These are phyloP conservation scores for Russula sp. DNA, from an alignment of 768 basidiomycete species.

Conservation along the genomic window DNA sequence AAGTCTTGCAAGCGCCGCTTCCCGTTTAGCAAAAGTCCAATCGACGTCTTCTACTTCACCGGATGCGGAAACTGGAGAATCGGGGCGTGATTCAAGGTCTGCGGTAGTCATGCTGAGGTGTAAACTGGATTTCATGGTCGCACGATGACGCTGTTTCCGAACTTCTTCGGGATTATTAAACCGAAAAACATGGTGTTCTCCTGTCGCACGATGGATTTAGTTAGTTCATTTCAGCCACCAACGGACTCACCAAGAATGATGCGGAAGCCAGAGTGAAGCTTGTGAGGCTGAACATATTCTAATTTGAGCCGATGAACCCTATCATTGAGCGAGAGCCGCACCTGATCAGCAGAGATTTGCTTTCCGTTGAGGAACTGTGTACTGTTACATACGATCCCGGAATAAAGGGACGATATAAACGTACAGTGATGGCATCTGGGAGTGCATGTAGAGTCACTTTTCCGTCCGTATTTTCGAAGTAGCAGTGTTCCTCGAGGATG, in stretches of 20 bases:
- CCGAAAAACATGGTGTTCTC: constrained; percentile 96
- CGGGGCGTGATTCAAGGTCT: constrained; percentile 77
- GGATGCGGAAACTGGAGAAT: constrained; percentile 68
- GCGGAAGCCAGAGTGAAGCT: constrained; percentile 90
- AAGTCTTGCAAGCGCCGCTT: constrained; percentile 84
- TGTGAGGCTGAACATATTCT: constrained; percentile 52
- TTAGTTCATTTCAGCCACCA: background rate
- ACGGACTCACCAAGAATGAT: constrained; percentile 80
- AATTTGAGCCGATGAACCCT: constrained; percentile 7
- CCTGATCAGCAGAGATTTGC: constrained; percentile 73
- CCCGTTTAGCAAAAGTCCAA: constrained; percentile 96
- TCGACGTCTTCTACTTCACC: constrained; percentile 75
- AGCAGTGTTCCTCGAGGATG: constrained; percentile 90
- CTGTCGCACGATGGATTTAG: constrained; percentile 39
- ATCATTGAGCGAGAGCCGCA: constrained; percentile 38
- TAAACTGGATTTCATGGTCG: constrained; percentile 66
- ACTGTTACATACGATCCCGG: constrained; percentile 24
- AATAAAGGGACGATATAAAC: constrained; percentile 33
- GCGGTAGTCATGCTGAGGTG: constrained; percentile 61
- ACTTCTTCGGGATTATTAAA: constrained; percentile 97
- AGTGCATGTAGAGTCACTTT: constrained; percentile 79
- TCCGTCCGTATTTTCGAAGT: constrained; percentile 83
- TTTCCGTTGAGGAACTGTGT: constrained; percentile 90
- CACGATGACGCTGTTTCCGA: constrained; percentile 84
- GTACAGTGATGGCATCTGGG: constrained; percentile 78